Conservation (phyloP, 2,329 filamentous ascomycete genomes). For the Arachnopeziza araneosa region DNA sequence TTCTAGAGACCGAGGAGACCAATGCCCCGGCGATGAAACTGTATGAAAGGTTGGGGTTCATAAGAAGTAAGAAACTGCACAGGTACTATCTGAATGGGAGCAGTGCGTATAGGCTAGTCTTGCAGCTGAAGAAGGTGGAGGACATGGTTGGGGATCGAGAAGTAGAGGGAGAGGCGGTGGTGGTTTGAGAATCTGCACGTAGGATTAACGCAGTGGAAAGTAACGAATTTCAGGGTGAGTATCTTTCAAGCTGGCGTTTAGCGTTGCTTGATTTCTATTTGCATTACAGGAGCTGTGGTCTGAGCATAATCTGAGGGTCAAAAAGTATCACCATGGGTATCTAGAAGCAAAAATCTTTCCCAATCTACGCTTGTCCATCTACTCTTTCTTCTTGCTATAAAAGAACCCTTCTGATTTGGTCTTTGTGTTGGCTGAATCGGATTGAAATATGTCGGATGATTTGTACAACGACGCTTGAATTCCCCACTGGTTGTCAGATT, state of each 20-base stretch:
- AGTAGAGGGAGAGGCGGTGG: not conserved
- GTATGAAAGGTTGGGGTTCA: slow-evolving; percentile 87
- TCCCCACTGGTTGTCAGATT: slow-evolving; percentile 54
- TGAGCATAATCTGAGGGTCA: not conserved
- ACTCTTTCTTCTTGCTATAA: slow-evolving; percentile 19
- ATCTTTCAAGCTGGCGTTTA: not conserved
- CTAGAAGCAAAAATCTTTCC: slow-evolving; percentile 13
- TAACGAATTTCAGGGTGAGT: not conserved
- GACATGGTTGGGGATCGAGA: slow-evolving; percentile 22
- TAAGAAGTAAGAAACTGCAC: slow-evolving; percentile 87
- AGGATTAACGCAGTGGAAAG: not conserved
- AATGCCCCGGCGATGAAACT: slow-evolving; percentile 86
- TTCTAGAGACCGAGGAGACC: slow-evolving; percentile 91
- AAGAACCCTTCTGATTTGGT: slow-evolving; percentile 15
- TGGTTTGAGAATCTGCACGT: not conserved
- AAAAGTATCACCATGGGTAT: slow-evolving; percentile 10
- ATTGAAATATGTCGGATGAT: slow-evolving; percentile 35
- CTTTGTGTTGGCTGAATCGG: slow-evolving; percentile 4
- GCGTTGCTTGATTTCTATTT: not conserved
- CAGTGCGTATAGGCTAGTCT: slow-evolving; percentile 81
- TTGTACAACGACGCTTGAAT: slow-evolving; percentile 54
- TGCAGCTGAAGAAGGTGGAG: slow-evolving; percentile 43
- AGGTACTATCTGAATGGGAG: slow-evolving; percentile 96
- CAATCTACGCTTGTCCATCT: slow-evolving; percentile 11
- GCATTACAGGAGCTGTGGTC: not conserved